Percentiles rank a stretch among this genome's conserved stretches.
These are phyloP conservation scores for Funneliformis geosporum DNA, from an alignment of 192 early-diverging fungal genomes.

Conservation along the genomic window DNA sequence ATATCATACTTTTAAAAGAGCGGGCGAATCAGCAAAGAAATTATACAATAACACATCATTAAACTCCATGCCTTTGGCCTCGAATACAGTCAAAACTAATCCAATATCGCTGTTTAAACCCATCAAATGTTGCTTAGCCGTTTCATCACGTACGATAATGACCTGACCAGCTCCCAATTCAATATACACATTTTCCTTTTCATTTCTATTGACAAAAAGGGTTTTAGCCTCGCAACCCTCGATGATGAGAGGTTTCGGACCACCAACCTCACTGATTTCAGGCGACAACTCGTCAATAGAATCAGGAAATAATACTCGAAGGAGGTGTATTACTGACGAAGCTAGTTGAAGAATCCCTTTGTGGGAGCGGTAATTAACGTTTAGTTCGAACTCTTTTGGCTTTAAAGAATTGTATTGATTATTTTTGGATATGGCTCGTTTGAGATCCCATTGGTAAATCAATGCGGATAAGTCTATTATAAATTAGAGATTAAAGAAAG, in stretches of 20 bases:
- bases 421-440: not conserved
- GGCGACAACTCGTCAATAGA: too few species aligned
- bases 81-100: constrained; percentile 8
- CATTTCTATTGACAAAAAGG: too few species aligned
- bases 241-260: too few species aligned
- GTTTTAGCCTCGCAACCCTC: too few species aligned
- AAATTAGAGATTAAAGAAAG: not conserved
- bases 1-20: not conserved
- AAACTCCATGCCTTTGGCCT: constrained; percentile 27
- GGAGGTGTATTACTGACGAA: not conserved
- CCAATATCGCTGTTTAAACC: not conserved
- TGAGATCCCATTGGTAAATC: constrained; percentile 7
- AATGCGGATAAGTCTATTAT: not conserved
- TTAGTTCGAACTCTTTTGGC: too few species aligned
- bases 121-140: not conserved
- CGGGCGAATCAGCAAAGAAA: constrained; percentile 24
- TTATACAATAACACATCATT: constrained; percentile 29
- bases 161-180: constrained; percentile 3
- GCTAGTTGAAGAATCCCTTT: not conserved
- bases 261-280: too few species aligned
- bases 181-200: not conserved
- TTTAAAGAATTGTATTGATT: too few species aligned
- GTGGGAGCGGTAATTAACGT: too few species aligned
- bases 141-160: too few species aligned
- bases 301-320: too few species aligned